Conservation (phyloP, 176 grass and related monocot genomes). For the Stipa capillata region DNA sequence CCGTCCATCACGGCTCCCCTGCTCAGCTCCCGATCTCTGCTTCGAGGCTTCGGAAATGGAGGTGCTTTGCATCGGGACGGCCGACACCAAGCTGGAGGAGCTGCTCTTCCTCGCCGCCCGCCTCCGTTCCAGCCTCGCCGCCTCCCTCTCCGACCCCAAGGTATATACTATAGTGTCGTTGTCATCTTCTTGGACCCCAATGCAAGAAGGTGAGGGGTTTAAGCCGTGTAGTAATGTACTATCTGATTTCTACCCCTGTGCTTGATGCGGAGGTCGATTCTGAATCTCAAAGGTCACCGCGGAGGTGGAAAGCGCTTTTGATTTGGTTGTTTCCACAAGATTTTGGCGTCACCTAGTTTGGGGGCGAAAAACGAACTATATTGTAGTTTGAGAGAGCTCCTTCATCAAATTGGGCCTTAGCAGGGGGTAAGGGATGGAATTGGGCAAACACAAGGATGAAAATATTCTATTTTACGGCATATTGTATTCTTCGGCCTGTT, state of each 20-base stretch:
- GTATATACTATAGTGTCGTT: neutral
- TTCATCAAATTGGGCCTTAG: neutral
- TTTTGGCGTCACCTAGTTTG: neutral
- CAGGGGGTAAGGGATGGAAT: neutral
- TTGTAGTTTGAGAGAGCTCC: neutral
- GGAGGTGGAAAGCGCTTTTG: neutral
- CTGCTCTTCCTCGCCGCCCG: slow-evolving; percentile 63
- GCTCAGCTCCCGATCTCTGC: slow-evolving; percentile 11
- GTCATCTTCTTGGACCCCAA: neutral
- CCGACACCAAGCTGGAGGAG: slow-evolving; percentile 90
- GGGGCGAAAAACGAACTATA: neutral
- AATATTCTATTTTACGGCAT: neutral
- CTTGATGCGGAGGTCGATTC: neutral
- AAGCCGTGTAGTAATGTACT: neutral
- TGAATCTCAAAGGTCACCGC: neutral
- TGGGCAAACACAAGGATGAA: neutral
- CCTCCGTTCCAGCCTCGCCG: slow-evolving; percentile 40
- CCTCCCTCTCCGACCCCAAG: slow-evolving; percentile 2
- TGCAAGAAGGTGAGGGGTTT: neutral
- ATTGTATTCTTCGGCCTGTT: neutral
- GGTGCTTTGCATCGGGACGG: slow-evolving; percentile 80
- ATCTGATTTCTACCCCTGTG: neutral
- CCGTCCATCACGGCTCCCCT: neutral
- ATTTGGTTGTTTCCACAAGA: neutral
- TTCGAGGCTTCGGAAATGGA: slow-evolving; percentile 24